These are phyloP conservation scores for Tetrastigma voinierianum DNA, from an alignment of 164 flowering plant genomes.

Conservation along the genomic window DNA sequence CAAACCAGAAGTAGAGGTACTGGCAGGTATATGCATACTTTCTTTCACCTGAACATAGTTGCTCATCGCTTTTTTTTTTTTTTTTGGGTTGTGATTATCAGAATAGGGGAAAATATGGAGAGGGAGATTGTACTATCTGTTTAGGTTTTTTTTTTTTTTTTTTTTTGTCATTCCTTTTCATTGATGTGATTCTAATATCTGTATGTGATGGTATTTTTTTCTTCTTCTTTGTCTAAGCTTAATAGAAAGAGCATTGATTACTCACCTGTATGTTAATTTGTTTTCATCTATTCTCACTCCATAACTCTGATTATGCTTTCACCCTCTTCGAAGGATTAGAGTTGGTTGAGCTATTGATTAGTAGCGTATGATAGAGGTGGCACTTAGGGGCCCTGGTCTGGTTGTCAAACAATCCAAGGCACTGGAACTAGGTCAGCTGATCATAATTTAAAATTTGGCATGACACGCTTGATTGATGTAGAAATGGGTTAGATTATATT, in stretches of 20 bases:
- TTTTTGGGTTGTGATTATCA: constrained; percentile 17
- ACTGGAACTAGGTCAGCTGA: too few species aligned
- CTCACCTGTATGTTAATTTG: constrained; percentile 20
- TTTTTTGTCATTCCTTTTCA: constrained; percentile 1
- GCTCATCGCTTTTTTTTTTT: constrained; percentile 18
- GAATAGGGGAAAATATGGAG: constrained; percentile 22
- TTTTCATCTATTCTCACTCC: constrained; percentile 9
- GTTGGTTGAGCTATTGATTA: neutral
- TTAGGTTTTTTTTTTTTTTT: constrained; percentile 18
- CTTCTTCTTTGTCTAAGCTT: constrained; percentile 15
- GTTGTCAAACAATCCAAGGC: too few species aligned
- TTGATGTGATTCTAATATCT: constrained; percentile 20
- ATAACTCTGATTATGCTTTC: neutral
- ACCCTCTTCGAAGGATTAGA: neutral
- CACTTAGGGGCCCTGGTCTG: too few species aligned
- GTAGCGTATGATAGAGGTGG: neutral
- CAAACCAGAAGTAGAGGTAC: constrained; percentile 43
- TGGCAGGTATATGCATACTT: constrained; percentile 24
- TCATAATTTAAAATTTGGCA: too few species aligned
- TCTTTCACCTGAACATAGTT: constrained; percentile 24
- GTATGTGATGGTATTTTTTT: constrained; percentile 33
- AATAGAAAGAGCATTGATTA: constrained; percentile 27
- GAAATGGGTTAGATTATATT: too few species aligned
- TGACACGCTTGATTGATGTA: too few species aligned
- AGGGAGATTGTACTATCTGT: constrained; percentile 32